Percentiles rank a stretch among this genome's conserved stretches.
These are phyloP conservation scores for Populus hybrid DNA, from an alignment of 441 rosid species.

Conservation along the genomic window DNA sequence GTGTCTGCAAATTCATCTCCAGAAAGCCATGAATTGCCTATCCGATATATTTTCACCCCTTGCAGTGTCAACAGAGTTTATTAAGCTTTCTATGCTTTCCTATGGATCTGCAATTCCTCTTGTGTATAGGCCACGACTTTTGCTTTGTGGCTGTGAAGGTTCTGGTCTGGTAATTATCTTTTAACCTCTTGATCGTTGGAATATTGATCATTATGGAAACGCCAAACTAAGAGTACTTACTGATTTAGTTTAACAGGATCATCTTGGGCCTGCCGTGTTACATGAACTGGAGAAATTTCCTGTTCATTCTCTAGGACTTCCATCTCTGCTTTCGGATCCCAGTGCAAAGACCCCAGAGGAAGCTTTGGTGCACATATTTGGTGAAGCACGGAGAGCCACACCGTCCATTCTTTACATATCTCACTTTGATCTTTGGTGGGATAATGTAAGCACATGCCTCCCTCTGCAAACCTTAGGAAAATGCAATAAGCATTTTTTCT, in stretches of 20 bases:
- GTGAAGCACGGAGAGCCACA: conserved; percentile 97
- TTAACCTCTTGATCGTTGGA: conserved; percentile 18
- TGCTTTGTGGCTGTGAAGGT: conserved; percentile 83
- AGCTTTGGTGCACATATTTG: conserved; percentile 97
- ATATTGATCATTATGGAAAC: conserved; percentile 21
- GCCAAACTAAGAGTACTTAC: conserved; percentile 63
- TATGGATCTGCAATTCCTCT: conserved; percentile 93
- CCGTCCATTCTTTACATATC: conserved; percentile 95
- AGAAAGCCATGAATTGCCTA: conserved; percentile 64
- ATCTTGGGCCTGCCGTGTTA: conserved; percentile 95
- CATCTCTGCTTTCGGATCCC: conserved; percentile 98
- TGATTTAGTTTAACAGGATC: conserved; percentile 92
- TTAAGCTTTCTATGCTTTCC: conserved; percentile 91
- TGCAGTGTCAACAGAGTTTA: conserved; percentile 64
- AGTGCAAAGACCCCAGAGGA: conserved; percentile 99
- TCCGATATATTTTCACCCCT: conserved; percentile 80
- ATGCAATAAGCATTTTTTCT: background rate
- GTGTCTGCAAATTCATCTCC: conserved; percentile 83
- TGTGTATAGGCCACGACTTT: conserved; percentile 93
- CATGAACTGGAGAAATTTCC: conserved; percentile 99
- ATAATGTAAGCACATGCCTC: conserved; percentile 62
- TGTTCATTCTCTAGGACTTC: conserved; percentile 96
- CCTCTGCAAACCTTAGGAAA: background rate
- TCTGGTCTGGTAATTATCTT: conserved; percentile 90
- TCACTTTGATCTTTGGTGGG: conserved; percentile 98